Evolutionary conservation across 345 rosid species (phyloP).

Genomic region (Eucalyptus cladocalyx): DNA sequence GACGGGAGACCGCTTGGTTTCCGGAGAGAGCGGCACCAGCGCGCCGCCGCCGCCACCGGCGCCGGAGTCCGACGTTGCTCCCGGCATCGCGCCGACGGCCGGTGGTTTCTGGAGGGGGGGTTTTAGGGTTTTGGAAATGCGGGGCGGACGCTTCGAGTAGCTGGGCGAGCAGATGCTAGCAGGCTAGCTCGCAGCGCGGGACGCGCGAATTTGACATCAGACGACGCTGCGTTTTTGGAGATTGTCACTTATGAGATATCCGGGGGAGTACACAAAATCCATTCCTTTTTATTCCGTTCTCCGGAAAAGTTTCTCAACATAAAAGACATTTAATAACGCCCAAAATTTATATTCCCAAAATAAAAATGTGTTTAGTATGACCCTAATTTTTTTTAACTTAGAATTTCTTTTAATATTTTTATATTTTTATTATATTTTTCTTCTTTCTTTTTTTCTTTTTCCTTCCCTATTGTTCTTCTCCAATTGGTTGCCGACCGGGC

Average conservation of each 20-base stretch:
- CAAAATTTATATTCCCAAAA: no score
- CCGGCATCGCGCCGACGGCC: slow-evolving; percentile 30
- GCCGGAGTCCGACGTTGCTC: slow-evolving; percentile 12
- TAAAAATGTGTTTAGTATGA: accelerated
- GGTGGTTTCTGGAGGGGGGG: neutral
- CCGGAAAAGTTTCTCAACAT: no score
- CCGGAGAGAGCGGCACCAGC: slow-evolving; percentile 18
- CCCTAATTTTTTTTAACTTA: no score
- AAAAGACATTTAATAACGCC: accelerated
- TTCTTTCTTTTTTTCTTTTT: accelerated
- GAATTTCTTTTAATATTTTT: accelerated
- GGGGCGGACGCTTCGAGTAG: neutral
- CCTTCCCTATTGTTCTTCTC: no score
- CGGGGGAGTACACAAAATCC: no score
- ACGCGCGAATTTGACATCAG: neutral
- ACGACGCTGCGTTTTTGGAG: neutral
- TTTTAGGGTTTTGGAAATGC: slow-evolving; percentile 22
- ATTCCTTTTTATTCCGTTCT: no score
- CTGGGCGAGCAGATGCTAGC: neutral
- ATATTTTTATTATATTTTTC: no score
- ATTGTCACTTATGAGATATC: neutral
- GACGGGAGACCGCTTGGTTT: slow-evolving; percentile 13
- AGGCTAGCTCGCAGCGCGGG: neutral
- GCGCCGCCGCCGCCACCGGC: slow-evolving; percentile 31
- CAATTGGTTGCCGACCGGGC: accelerated